A percentile compares a stretch with the other conserved stretches of the same genome.
These are phyloP conservation scores for Eutypella sp. DNA, from an alignment of 2,329 filamentous ascomycete genomes.

Conservation along the genomic window DNA sequence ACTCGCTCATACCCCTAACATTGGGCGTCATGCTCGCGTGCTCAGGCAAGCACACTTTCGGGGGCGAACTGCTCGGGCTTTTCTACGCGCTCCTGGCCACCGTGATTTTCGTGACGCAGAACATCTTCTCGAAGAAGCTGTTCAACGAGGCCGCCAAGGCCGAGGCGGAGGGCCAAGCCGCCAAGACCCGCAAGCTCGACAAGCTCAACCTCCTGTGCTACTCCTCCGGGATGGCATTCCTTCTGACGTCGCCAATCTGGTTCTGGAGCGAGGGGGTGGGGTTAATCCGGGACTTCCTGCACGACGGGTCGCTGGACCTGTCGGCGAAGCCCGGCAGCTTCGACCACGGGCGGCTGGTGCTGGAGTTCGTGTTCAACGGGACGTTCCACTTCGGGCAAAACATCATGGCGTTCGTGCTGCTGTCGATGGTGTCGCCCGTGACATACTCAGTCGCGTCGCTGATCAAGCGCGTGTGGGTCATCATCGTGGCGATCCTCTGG, in stretches of 20 bases:
- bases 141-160: constrained; percentile 91
- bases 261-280: constrained; percentile 81
- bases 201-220: constrained; percentile 97
- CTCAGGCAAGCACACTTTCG: constrained; percentile 72
- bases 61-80: constrained; percentile 85
- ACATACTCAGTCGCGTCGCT: constrained; percentile 95
- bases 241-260: constrained; percentile 88
- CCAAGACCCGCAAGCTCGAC: constrained; percentile 74
- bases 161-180: constrained; percentile 65
- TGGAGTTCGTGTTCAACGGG: constrained; percentile 97
- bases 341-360: constrained; percentile 64
- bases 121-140: constrained; percentile 95
- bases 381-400: constrained; percentile 96
- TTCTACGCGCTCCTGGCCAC: constrained; percentile 85
- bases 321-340: constrained; percentile 58
- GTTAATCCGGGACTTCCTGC: constrained; percentile 71
- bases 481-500: constrained; percentile 92
- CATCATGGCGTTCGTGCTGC: constrained; percentile 85
- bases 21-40: constrained; percentile 94
- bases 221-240: constrained; percentile 87
- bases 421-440: constrained; percentile 91
- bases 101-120: constrained; percentile 93
- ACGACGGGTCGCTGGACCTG: constrained; percentile 71
- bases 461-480: constrained; percentile 96
- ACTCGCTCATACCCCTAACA: constrained; percentile 86